These are phyloP conservation scores for Fusarium nelsonii DNA, from an alignment of 2,329 filamentous ascomycete genomes.

Conservation along the genomic window DNA sequence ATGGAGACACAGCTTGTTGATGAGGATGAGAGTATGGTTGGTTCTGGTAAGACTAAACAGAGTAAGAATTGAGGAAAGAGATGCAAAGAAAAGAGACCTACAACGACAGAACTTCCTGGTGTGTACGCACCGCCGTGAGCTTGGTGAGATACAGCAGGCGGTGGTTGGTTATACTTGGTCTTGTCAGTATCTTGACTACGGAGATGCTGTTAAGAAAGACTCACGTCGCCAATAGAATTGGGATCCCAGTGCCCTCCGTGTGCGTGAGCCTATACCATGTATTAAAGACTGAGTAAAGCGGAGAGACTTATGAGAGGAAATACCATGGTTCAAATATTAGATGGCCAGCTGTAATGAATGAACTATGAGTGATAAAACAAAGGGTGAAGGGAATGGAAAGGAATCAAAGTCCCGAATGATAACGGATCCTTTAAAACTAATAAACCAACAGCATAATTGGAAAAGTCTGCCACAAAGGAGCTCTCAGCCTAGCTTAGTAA, in stretches of 20 bases:
- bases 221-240: constrained; percentile 37
- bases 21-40: constrained; percentile 40
- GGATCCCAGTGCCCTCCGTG: constrained; percentile 46
- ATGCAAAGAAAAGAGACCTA: constrained; percentile 8
- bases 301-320: background rate
- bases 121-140: constrained; percentile 46
- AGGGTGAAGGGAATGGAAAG: constrained; percentile 1
- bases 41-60: constrained; percentile 41
- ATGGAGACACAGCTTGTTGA: constrained; percentile 38
- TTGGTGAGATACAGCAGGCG: constrained; percentile 31
- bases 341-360: constrained; percentile 2
- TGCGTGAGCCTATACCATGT: constrained; percentile 33
- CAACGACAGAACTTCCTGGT: constrained; percentile 43
- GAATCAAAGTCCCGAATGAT: constrained; percentile 1
- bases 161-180: constrained; percentile 37
- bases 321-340: constrained; percentile 43
- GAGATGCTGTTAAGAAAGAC: background rate
- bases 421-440: constrained; percentile 31
- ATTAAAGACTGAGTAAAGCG: constrained; percentile 3
- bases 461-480: constrained; percentile 5
- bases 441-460: constrained; percentile 21
- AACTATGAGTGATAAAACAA: background rate
- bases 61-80: constrained; percentile 8
- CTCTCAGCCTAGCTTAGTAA: background rate
- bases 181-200: background rate